Base-by-base conservation (phyloP, 441 rosid species). In the Gossypium lobatum region DNA sequence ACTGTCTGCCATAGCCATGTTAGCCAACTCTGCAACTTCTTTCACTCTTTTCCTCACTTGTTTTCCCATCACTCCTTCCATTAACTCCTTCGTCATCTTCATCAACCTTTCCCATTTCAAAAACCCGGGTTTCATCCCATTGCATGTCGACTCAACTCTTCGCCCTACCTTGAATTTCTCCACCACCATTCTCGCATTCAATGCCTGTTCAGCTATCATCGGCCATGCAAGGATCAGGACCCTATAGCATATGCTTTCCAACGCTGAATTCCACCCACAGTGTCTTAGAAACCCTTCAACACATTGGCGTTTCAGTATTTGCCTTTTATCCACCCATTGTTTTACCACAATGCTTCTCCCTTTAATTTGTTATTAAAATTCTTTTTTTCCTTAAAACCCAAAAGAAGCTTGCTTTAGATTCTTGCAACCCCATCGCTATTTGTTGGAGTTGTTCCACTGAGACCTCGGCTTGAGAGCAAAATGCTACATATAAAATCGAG, bases 191-290 rank as follows among this genome's bases (percentile, higher is more conserved):
- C 80, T 85, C 0, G 91, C 87, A 50, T 89, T 93, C 72, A 87
- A 46, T 0, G 86, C 89, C 73, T 91, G 97, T 6, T 93, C 95
- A 0, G 93, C 98, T 88, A 83, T 77, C 93, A 87, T 76, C 0
- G 93, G 93, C 97, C 93, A 91, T 6, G 88, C 95, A 0, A 93
- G 79, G 23, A 91, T 73, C 0, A 95, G 93, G 18, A 89, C 89
- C 2, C 87, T 91, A 1, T 83, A 86, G 14, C 91, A 81, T 58
- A 89, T 76, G 76, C 91, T 88, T 78, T 89, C 46, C 46, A 39
- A 39, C 46, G 13, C 13, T 39, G 46, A 39, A 39, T 39, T 39
- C 46, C 3, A 39, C 98, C 46, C 46, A 25, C 98, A 91, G 64
- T 93, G 97, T 37, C 92, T 91, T 73, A 86, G 45, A 7, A 37